A percentile compares a stretch with the other conserved stretches of the same genome.
These are phyloP conservation scores for Podospora fimiseda DNA, from an alignment of 495 filamentous ascomycete genomes.

Conservation along the genomic window DNA sequence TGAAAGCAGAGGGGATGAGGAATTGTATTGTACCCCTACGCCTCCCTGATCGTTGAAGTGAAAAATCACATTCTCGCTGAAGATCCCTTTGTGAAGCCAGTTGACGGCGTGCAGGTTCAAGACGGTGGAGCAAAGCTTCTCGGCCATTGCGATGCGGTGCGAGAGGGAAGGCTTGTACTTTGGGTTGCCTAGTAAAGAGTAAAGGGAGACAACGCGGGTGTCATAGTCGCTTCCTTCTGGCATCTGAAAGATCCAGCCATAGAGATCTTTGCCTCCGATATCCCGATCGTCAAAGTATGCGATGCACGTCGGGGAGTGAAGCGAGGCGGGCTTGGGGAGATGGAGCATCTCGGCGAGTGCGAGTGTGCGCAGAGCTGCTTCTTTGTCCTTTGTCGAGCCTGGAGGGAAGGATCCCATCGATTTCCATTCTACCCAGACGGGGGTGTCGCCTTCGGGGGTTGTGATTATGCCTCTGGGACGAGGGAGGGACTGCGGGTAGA, in stretches of 20 bases:
- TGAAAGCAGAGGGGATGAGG: slow-evolving; percentile 14
- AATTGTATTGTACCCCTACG: slow-evolving; percentile 6
- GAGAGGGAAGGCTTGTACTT: slow-evolving; percentile 11
- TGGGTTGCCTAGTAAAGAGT: slow-evolving; percentile 13
- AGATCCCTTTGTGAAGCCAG: slow-evolving; percentile 54
- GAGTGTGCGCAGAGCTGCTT: slow-evolving; percentile 19
- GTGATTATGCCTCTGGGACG: slow-evolving; percentile 19
- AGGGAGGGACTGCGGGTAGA: slow-evolving; percentile 6
- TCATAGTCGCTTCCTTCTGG: slow-evolving; percentile 15
- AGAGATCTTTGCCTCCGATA: slow-evolving; percentile 9
- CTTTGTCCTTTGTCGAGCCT: slow-evolving; percentile 14
- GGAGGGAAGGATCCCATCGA: slow-evolving; percentile 8
- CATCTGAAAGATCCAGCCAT: slow-evolving; percentile 26
- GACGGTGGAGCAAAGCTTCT: slow-evolving; percentile 18
- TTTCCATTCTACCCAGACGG: slow-evolving; percentile 33
- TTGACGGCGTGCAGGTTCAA: slow-evolving; percentile 46
- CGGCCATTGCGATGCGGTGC: slow-evolving; percentile 19
- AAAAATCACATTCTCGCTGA: slow-evolving; percentile 48
- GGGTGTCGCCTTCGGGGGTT: slow-evolving; percentile 8
- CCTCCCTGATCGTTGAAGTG: slow-evolving; percentile 13
- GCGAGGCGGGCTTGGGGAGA: slow-evolving; percentile 20
- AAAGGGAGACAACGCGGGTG: slow-evolving; percentile 16
- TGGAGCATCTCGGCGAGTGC: slow-evolving; percentile 28
- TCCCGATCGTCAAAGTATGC: slow-evolving; percentile 28
- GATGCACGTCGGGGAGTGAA: slow-evolving; percentile 22